phyloP scores from a whole-genome alignment of 1,284 basidiomycete species.

The Rhodotorula glutinis region DNA sequence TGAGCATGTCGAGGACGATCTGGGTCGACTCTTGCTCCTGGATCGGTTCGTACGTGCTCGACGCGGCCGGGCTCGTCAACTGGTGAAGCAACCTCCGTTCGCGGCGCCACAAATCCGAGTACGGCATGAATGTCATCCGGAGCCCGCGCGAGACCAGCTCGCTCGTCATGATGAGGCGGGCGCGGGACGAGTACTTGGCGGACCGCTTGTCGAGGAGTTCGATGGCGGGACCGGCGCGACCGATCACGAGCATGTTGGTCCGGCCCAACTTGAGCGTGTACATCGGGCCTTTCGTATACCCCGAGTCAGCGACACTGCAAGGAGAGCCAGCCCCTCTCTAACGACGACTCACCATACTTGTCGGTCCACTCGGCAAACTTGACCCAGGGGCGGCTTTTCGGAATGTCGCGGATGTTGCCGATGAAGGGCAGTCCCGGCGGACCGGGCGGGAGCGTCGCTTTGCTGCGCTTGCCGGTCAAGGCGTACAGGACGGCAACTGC shows the following conservation, averaged over 20 bases:
- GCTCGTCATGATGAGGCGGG: conserved; percentile 43
- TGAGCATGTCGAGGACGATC: conserved; percentile 41
- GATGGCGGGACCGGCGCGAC: conserved; percentile 41
- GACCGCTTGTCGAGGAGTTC: conserved; percentile 45
- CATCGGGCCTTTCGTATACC: conserved; percentile 38
- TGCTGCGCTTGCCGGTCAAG: not conserved
- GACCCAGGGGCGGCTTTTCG: conserved; percentile 39
- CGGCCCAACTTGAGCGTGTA: conserved; percentile 42
- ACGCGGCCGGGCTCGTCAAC: conserved; percentile 36
- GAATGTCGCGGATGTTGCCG: conserved; percentile 42
- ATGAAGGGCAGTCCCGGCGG: conserved; percentile 30
- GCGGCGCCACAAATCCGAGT: conserved; percentile 38
- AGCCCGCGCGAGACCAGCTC: conserved; percentile 43
- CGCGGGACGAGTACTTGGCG: conserved; percentile 43
- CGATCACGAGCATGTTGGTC: conserved; percentile 39
- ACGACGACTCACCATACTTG: conserved; percentile 29
- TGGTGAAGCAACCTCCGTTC: conserved; percentile 42
- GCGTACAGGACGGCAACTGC: not conserved
- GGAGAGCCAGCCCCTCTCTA: no score
- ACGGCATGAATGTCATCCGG: conserved; percentile 45
- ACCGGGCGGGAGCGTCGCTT: conserved; percentile 16
- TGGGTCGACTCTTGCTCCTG: conserved; percentile 43
- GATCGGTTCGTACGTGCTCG: conserved; percentile 37
- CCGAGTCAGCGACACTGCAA: not conserved
- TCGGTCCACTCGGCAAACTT: conserved; percentile 41